Evolutionary conservation across 352 stramenopile genomes (phyloP).

Genomic region (Pythium phragmiticola): DNA sequence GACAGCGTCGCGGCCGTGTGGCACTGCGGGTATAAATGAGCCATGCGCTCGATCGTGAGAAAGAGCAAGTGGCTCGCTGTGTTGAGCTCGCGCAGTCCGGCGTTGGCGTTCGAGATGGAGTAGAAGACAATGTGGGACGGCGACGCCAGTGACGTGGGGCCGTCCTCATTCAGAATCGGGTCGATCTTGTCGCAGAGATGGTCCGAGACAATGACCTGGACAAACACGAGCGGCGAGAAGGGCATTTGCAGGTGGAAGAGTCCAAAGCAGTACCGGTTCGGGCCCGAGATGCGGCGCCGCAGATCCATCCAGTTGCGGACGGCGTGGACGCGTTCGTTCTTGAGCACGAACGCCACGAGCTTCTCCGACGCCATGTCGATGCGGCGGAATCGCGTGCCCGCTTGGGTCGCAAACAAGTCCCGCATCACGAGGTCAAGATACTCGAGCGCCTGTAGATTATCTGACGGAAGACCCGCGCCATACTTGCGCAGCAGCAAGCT

Average conservation of each 20-base stretch:
- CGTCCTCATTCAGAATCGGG: conserved; percentile 57
- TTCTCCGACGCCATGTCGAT: conserved; percentile 78
- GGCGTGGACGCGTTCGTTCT: conserved; percentile 76
- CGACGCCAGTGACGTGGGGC: conserved; percentile 32
- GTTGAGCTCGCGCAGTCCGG: conserved; percentile 75
- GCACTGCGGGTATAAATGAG: conserved; percentile 55
- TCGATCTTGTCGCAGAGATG: conserved; percentile 66
- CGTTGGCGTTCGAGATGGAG: conserved; percentile 80
- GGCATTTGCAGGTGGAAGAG: conserved; percentile 86
- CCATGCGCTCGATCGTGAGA: conserved; percentile 79
- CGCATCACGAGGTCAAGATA: conserved; percentile 83
- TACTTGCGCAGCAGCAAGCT: conserved; percentile 50
- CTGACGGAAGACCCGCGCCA: conserved; percentile 38
- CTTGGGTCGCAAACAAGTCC: conserved; percentile 80
- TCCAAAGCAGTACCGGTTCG: conserved; percentile 74
- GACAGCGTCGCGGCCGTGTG: conserved; percentile 74
- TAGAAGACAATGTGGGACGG: conserved; percentile 87
- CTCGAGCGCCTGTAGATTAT: conserved; percentile 64
- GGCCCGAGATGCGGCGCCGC: conserved; percentile 53
- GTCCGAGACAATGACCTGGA: conserved; percentile 71
- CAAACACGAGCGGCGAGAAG: conserved; percentile 67
- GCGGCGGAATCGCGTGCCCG: conserved; percentile 73
- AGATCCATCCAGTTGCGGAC: conserved; percentile 71
- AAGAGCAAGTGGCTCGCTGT: conserved; percentile 83
- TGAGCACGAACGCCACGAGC: conserved; percentile 61